Conservation (phyloP, 2,329 filamentous ascomycete species). For the Alternaria dauci region DNA sequence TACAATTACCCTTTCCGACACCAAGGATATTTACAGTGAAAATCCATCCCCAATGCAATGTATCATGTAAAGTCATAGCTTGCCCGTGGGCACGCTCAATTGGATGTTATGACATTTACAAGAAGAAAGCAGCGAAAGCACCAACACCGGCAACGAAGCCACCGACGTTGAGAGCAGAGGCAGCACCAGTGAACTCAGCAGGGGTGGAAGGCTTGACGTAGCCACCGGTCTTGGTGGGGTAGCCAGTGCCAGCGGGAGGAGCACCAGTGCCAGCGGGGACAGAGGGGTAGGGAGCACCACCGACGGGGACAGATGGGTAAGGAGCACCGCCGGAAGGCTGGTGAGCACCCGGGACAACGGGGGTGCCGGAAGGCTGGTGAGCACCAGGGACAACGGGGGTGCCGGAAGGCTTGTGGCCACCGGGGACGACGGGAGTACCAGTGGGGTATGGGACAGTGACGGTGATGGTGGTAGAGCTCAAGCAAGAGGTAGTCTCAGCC, state of each 20-base stretch:
- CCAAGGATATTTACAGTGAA: constrained; percentile 40
- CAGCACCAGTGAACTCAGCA: constrained; percentile 51
- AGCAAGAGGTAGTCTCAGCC: constrained; percentile 40
- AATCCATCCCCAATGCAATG: constrained; percentile 31
- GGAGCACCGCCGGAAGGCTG: constrained; percentile 22
- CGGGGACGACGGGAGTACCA: constrained; percentile 32
- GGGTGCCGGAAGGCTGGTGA: constrained; percentile 42
- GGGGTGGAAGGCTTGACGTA: constrained; percentile 44
- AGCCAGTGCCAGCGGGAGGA: constrained; percentile 38
- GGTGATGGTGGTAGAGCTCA: constrained; percentile 54
- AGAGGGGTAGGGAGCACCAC: constrained; percentile 23
- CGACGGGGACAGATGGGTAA: constrained; percentile 17
- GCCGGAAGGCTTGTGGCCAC: constrained; percentile 9
- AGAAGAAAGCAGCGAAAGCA: constrained; percentile 54
- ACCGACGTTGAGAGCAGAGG: constrained; percentile 47
- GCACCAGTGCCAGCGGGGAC: constrained; percentile 20
- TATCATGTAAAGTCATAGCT: constrained; percentile 53
- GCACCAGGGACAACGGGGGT: constrained; percentile 4
- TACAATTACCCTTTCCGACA: constrained; percentile 41
- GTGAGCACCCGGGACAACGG: constrained; percentile 12
- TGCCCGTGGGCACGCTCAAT: constrained; percentile 40
- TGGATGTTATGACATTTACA: constrained; percentile 51
- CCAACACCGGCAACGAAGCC: constrained; percentile 52
- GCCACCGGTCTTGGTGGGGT: constrained; percentile 41
- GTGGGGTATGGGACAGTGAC: constrained; percentile 54